phyloP scores from a whole-genome alignment of 2,329 filamentous ascomycete genomes.

The Akanthomyces muscarius region DNA sequence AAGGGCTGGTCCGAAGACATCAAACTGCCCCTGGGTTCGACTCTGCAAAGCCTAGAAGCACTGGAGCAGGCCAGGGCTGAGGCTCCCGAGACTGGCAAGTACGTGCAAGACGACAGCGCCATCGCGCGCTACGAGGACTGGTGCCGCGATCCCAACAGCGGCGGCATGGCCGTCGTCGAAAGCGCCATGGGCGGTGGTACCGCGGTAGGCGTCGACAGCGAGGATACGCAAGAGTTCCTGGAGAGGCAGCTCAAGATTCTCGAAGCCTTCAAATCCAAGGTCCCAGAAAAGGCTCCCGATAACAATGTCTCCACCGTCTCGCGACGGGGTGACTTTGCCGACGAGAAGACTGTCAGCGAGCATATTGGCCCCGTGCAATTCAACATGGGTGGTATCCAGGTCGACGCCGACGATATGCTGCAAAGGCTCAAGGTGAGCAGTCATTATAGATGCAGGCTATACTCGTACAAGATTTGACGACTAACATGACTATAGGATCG shows the following conservation, averaged over 20 bases:
- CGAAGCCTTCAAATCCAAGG: slow-evolving; percentile 58
- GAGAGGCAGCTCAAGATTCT: slow-evolving; percentile 69
- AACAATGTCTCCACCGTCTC: slow-evolving; percentile 23
- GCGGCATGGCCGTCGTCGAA: slow-evolving; percentile 44
- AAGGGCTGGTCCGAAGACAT: slow-evolving; percentile 83
- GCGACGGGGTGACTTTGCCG: slow-evolving; percentile 32
- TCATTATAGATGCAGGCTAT: neutral
- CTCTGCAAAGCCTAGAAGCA: slow-evolving; percentile 21
- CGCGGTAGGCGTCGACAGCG: slow-evolving; percentile 33
- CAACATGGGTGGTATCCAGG: slow-evolving; percentile 93
- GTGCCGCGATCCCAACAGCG: slow-evolving; percentile 69
- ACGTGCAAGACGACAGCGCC: slow-evolving; percentile 42
- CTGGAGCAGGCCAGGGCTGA: slow-evolving; percentile 24
- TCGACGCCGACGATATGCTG: slow-evolving; percentile 91
- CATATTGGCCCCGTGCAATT: slow-evolving; percentile 95
- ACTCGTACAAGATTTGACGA: neutral
- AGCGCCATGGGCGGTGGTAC: slow-evolving; percentile 36
- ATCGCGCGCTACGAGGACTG: slow-evolving; percentile 74
- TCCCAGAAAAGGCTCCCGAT: slow-evolving; percentile 41
- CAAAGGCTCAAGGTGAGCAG: slow-evolving; percentile 71
- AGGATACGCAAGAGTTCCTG: slow-evolving; percentile 75
- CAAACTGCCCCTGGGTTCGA: slow-evolving; percentile 46
- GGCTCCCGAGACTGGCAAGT: slow-evolving; percentile 22
- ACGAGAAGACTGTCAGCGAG: slow-evolving; percentile 56
- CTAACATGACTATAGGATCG: slow-evolving; percentile 43